Evolutionary conservation across 345 rosid species (phyloP), one percentile per base, ranked within the genome.

Genomic region (Brassica nigra): DNA sequence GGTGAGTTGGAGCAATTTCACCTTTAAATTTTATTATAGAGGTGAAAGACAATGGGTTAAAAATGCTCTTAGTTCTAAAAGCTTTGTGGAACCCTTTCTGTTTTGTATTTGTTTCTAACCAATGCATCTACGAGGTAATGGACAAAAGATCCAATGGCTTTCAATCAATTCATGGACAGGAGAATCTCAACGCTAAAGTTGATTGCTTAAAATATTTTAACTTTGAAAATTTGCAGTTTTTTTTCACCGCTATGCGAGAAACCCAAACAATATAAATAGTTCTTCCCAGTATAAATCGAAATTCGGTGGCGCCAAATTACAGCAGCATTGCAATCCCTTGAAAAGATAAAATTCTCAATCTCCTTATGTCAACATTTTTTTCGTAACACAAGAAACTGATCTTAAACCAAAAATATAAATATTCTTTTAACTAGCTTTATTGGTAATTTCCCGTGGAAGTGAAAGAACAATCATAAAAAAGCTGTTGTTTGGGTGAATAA

Each of bases 121-220:
- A 71, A 71, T 78, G 67, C 61, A 65, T 65, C 30, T 65, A 65
- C 72, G 5, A 72, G 20, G 52, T 66, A 72, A 57, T 78, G 81
- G 77, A 72, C 68, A 57, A 78, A 78, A 71, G 2, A 57, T 18
- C 52, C 68, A 18, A 39, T 71, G 29, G 73, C 77, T 71, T 57
- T 72, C 77, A 59, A 2, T 30, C 11, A 42, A 18, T 34, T 18
- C 10, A 7, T 57, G 29, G 73, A 55, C 11, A 2, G 23, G 49
- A 16, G 81, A 78, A 78, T 72, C 68, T 78, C 68, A 78, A 72
- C 73, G 39, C 82, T 72, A 16, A 14, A 64, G 47, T 71, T 55
- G 71, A 77, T 71, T 52, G 47, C 15, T 47, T 33, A 31, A 62
- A 62, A 18, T 33, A 52, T 70, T 31, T 57, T 71, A 28, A 78